A percentile compares a stretch with the other conserved stretches of the same genome.
phyloP scores from a whole-genome alignment of 2,329 filamentous ascomycete species.

The Plenodomus biglobosus region DNA sequence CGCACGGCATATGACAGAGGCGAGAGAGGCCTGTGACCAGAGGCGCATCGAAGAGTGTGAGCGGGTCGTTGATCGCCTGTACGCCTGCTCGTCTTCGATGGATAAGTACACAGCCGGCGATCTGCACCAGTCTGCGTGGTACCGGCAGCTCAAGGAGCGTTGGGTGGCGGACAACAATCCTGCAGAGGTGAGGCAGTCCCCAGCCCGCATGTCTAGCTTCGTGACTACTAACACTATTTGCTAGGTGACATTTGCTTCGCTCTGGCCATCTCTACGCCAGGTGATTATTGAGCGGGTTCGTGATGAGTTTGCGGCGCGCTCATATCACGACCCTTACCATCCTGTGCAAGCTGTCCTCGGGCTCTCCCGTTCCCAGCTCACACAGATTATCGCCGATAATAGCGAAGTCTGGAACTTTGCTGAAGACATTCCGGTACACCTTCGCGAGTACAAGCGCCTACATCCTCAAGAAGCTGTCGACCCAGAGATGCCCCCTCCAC shows the following conservation, averaged over 20 bases:
- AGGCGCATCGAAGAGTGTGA: background rate
- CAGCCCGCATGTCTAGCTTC: too few species aligned
- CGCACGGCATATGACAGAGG: background rate
- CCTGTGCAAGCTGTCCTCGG: slow-evolving; percentile 15
- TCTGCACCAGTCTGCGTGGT: slow-evolving; percentile 9
- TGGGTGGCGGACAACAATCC: slow-evolving; percentile 1
- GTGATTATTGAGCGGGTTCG: slow-evolving; percentile 21
- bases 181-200: slow-evolving; percentile 5
- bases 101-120: background rate
- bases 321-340: slow-evolving; percentile 6
- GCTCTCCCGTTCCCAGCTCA: slow-evolving; percentile 5
- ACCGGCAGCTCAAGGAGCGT: slow-evolving; percentile 7
- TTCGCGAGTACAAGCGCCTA: slow-evolving; percentile 6
- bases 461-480: slow-evolving; percentile 15
- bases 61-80: background rate
- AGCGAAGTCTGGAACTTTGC: slow-evolving; percentile 1
- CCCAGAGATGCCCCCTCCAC: slow-evolving; percentile 16
- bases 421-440: slow-evolving; percentile 11
- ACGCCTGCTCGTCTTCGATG: background rate
- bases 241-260: slow-evolving; percentile 13
- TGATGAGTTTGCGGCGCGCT: slow-evolving; percentile 3
- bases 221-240: background rate
- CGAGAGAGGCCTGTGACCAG: background rate
- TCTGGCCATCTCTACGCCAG: slow-evolving; percentile 21
- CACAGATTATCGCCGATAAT: slow-evolving; percentile 13